Evolutionary conservation across 495 filamentous ascomycete genomes (phyloP).

Genomic region (Patellaria atrata): DNA sequence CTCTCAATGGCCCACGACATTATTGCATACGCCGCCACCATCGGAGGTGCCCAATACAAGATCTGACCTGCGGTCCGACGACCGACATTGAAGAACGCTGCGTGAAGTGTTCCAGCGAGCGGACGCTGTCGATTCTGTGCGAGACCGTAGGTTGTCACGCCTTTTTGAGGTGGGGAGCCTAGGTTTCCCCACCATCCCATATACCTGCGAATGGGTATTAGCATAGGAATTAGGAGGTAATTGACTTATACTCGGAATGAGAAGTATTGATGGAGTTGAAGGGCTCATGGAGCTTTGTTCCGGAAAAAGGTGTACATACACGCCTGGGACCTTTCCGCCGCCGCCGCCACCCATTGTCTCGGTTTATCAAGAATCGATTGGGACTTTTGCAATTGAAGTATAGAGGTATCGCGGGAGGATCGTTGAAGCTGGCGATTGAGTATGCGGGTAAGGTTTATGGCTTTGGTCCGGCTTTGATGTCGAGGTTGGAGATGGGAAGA

Average conservation of each 20-base stretch:
- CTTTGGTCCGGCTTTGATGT: no score
- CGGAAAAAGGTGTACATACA: conserved; percentile 21
- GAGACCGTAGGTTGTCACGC: conserved; percentile 39
- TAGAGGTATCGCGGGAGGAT: conserved; percentile 5
- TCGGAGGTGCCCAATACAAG: conserved; percentile 69
- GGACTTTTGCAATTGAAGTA: conserved; percentile 9
- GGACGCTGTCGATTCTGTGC: conserved; percentile 40
- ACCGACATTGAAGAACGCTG: conserved; percentile 50
- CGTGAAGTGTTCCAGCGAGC: conserved; percentile 35
- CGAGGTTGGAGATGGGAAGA: no score
- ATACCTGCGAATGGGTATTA: conserved; percentile 49
- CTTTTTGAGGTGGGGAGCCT: conserved; percentile 34
- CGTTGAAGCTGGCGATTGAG: conserved; percentile 6
- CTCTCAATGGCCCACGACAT: conserved; percentile 79
- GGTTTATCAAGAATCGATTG: conserved; percentile 2
- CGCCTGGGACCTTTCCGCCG: conserved; percentile 26
- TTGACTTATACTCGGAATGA: background rate
- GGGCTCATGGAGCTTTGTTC: conserved; percentile 2
- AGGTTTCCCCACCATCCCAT: conserved; percentile 66
- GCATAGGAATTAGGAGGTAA: conserved; percentile 24
- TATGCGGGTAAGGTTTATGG: conserved; percentile 1
- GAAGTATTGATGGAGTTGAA: conserved; percentile 3
- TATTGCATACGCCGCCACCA: conserved; percentile 55
- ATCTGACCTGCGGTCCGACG: conserved; percentile 49
- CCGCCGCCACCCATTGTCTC: conserved; percentile 27